Evolutionary conservation across 2,329 filamentous ascomycete species (phyloP), one percentile per base, ranked within the genome.

Genomic region (Emmonsiellopsis sp.): DNA sequence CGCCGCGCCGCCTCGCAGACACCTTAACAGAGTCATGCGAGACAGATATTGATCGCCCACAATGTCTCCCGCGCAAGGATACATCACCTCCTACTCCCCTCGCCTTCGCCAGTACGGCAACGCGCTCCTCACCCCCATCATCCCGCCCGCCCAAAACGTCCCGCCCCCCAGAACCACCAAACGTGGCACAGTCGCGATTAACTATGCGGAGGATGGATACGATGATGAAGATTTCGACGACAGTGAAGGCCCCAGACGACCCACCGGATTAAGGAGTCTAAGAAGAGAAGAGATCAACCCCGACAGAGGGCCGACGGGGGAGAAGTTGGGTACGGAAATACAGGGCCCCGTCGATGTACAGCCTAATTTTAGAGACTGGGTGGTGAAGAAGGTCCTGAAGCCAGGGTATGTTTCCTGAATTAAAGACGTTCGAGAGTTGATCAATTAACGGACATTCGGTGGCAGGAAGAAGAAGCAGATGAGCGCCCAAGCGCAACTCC

Each of bases 171-270:
- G 92, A 67, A 95, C 88, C n/a, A 97, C 93, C 7, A 97, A 98
- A 76, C 86, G 93, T 71, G 93, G 93, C 54, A 97, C 93, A 1
- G 93, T 89, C 35, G 88, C 92, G 58, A 93, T 97, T 73, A 98
- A 96, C 74, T 98, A 98, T 67, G 92, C 93, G 26, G 93, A 98
- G 68, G 92, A 97, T 68, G 91, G 91, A 46, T 95, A 86, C 65
- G 92, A 96, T 60, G 90, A 85, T 57, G 75, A 77, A 40, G 75
- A 92, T 64, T 78, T 77, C 59, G 75, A 77, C 38, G 76, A 77
- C 38, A 75, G 89, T 58, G 84, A 92, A 58, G 85, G 85, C 1
- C 87, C 80, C 26, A 75, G 83, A 57, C 75, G 82, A 54, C 81
- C 88, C 10, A 94, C 90, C 0, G 90, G 91, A 5, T 69, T 96